A percentile compares a stretch with the other conserved stretches of the same genome.
phyloP scores from a whole-genome alignment of 305 asterid species.

The Fraxinus latifolia region DNA sequence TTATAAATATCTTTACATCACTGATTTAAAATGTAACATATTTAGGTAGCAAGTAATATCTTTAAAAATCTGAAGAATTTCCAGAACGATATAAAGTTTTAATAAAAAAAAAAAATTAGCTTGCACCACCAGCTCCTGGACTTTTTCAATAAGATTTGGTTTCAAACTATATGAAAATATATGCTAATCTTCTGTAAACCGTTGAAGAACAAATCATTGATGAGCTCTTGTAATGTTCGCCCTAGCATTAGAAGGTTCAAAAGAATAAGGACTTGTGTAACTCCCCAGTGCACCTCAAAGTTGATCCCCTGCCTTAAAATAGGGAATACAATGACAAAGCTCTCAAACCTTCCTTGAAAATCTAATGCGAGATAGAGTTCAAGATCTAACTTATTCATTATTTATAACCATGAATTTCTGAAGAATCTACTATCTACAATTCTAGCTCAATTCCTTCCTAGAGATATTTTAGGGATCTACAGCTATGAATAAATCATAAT shows the following conservation, averaged over 20 bases:
- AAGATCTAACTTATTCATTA: not conserved
- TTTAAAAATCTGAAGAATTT: not conserved
- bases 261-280: not conserved
- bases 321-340: not conserved
- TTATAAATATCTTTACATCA: not conserved
- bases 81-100: not conserved
- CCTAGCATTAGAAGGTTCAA: not conserved
- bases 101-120: not conserved
- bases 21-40: not conserved
- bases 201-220: not conserved
- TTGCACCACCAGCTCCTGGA: not conserved
- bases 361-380: not conserved
- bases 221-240: not conserved
- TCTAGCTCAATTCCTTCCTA: not conserved
- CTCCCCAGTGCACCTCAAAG: not conserved
- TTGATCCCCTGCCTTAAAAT: not conserved
- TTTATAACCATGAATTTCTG: not conserved
- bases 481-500: not conserved
- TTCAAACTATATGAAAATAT: not conserved
- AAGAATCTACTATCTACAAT: not conserved
- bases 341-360: slow-evolving; percentile 3
- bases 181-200: not conserved
- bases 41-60: not conserved
- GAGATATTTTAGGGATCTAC: not conserved
- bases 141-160: not conserved